Evolutionary conservation across 345 rosid species (phyloP).

Genomic region (Corymbia maculata): DNA sequence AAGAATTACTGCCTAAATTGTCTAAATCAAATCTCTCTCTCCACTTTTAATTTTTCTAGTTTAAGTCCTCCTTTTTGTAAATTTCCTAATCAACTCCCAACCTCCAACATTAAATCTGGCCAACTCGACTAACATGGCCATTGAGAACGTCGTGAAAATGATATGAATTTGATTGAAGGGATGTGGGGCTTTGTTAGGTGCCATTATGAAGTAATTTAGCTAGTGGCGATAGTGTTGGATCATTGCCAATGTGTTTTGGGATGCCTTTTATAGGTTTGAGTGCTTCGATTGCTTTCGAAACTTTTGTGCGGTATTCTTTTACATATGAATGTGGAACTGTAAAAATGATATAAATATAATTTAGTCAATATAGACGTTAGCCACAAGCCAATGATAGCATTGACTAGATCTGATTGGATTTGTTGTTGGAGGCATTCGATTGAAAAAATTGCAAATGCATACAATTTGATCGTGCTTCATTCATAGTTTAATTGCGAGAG

Average conservation of each 20-base stretch:
- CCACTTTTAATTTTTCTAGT: neutral
- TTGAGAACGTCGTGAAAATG: neutral
- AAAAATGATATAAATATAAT: neutral
- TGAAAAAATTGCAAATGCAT: neutral
- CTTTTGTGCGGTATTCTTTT: too few relatives aligned
- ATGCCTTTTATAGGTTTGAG: neutral
- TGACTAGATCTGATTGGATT: rapidly evolving
- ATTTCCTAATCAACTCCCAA: neutral
- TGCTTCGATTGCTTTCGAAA: neutral
- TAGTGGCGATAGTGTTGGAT: rapidly evolving
- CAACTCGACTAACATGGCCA: neutral
- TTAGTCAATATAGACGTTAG: neutral
- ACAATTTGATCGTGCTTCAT: neutral
- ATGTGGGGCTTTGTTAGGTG: neutral
- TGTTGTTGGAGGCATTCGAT: rapidly evolving
- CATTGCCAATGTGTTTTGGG: neutral
- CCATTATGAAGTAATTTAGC: rapidly evolving
- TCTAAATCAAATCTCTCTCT: neutral
- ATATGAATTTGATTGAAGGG: neutral
- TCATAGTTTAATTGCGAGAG: neutral
- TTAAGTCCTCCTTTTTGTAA: neutral
- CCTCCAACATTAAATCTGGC: too few relatives aligned
- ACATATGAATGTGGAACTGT: neutral
- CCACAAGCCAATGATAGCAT: neutral
- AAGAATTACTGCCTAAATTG: neutral